These are phyloP conservation scores for Capsicum chinense DNA, from an alignment of 257 asterid species.

Conservation along the genomic window DNA sequence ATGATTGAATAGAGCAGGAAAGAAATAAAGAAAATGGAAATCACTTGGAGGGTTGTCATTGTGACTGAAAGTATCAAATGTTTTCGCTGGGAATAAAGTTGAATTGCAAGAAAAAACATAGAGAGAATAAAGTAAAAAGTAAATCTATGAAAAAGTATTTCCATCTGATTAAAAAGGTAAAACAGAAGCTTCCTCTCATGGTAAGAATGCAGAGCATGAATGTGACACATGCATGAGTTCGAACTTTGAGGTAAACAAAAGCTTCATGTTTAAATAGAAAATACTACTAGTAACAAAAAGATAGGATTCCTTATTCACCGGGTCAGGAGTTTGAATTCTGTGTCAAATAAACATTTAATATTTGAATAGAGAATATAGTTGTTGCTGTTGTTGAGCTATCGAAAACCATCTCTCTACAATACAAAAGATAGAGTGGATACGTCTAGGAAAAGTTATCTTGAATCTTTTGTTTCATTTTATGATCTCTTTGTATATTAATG, in stretches of 20 bases:
- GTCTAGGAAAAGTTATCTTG: no score
- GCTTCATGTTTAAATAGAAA: background rate
- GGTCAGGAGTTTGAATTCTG: no score
- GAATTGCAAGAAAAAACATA: background rate
- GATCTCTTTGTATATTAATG: background rate
- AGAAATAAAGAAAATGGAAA: background rate
- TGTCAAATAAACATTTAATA: no score
- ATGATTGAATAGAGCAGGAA: background rate
- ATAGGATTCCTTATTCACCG: background rate
- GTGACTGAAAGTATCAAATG: background rate
- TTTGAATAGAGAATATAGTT: no score
- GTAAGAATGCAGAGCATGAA: background rate
- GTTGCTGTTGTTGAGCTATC: no score
- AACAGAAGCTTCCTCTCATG: background rate
- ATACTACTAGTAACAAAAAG: background rate
- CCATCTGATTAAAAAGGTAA: background rate
- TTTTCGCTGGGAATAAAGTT: background rate
- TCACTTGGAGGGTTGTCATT: background rate
- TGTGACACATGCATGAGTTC: no score
- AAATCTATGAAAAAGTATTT: background rate
- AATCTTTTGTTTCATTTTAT: background rate
- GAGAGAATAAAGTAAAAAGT: constrained; percentile 8
- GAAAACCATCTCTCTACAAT: no score
- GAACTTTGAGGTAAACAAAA: no score
- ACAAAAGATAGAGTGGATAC: no score